Evolutionary conservation across 495 filamentous ascomycete species (phyloP).

Genomic region (Podospora didyma): DNA sequence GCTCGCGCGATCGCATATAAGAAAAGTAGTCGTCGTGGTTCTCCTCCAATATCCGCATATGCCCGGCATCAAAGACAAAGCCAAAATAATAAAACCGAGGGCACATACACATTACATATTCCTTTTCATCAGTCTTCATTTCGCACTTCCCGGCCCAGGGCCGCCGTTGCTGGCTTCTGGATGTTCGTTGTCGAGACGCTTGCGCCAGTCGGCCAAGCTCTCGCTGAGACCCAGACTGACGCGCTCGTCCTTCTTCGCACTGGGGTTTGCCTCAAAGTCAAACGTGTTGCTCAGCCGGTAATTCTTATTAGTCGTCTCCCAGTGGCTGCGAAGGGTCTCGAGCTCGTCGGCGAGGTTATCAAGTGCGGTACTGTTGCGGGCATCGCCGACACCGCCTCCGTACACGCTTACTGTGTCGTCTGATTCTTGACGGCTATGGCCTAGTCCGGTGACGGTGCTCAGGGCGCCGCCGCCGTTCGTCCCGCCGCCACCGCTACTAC

Average conservation of each 20-base stretch:
- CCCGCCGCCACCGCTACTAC: background rate
- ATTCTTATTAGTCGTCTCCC: conserved; percentile 93
- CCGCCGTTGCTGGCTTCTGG: no score
- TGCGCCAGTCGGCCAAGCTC: conserved; percentile 71
- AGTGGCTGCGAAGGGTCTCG: conserved; percentile 80
- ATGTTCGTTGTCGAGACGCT: conserved; percentile 54
- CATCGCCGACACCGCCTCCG: conserved; percentile 34
- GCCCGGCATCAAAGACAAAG: background rate
- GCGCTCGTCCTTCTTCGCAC: conserved; percentile 47
- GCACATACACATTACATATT: background rate
- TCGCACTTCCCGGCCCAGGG: background rate
- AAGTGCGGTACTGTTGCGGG: conserved; percentile 77
- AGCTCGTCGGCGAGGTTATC: conserved; percentile 90
- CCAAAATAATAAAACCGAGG: conserved; percentile 1
- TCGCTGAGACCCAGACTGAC: conserved; percentile 53
- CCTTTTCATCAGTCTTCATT: background rate
- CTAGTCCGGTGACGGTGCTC: conserved; percentile 17
- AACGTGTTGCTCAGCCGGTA: conserved; percentile 84
- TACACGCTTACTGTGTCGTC: conserved; percentile 53
- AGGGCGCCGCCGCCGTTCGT: background rate
- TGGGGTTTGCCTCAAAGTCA: conserved; percentile 65
- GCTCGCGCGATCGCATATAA: background rate
- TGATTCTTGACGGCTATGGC: conserved; percentile 55
- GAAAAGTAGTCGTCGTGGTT: background rate
- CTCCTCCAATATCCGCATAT: background rate